Evolutionary conservation across 768 basidiomycete species (phyloP), one percentile per base, ranked within the genome.

Genomic region (Tricholoma saponaceum): DNA sequence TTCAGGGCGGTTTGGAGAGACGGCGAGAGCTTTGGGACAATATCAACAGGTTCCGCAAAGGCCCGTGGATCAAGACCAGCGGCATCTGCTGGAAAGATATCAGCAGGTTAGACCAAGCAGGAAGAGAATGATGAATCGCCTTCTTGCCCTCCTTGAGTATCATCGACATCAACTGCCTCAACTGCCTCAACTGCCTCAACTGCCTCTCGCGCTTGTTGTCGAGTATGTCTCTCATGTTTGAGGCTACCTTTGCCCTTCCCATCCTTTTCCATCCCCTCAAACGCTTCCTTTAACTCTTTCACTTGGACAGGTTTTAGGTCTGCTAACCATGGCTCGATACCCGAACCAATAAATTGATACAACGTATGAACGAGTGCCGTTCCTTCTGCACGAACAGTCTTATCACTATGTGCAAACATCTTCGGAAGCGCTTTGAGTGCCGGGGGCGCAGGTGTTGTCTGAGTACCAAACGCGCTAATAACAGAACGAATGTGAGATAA

Each of bases 241-340:
- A 93, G 74, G 5, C 79, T 79, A 9, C 94, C 96, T 58, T 87
- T 90, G 0, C 93, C 95, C 64, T 86, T 90, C 2, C 88, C 89
- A n/a, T 87, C 86, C 60, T 83, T 85, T 64, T 95, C 92, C 79
- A 96, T 76, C 20, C 70, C 75, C 56, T 92, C 92, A 66, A 96
- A 99, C 0, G 85, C 80, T 67, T 98, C 96, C 65, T 92, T 92
- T 64, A 99, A 70, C 64, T 99, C 97, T 70, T 97, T 95, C 43
- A 96, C 85, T 71, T 98, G 97, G 3, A 99, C 94, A 1, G 96
- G 94, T 69, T 99, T 99, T 59, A 99, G 80, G 59, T 98, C 95
- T 20, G 83, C 76, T 20, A 99, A 76, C 78, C 86, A 92, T 49
- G 92, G 83, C 54, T 94, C 87, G 59, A 99, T 88, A 0, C 85